These are phyloP conservation scores for Podila epicladia DNA, from an alignment of 192 early-diverging fungal species.

Conservation along the genomic window DNA sequence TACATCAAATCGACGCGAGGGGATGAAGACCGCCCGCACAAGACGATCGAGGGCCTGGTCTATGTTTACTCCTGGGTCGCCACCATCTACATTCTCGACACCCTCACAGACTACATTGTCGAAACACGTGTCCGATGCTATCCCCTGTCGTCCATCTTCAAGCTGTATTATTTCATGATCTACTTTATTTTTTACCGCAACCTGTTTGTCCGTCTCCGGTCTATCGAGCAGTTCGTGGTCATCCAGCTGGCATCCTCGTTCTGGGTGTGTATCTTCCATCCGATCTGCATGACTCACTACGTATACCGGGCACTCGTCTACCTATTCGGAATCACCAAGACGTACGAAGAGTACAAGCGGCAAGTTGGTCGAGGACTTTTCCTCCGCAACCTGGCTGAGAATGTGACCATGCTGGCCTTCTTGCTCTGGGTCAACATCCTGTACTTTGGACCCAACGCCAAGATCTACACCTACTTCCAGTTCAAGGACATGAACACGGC, in stretches of 20 bases:
- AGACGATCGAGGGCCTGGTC: slow-evolving; percentile 65
- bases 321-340: slow-evolving; percentile 65
- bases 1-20: slow-evolving; percentile 57
- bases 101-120: slow-evolving; percentile 73
- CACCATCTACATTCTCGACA: slow-evolving; percentile 74
- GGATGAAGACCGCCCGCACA: slow-evolving; percentile 54
- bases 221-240: slow-evolving; percentile 69
- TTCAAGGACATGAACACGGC: slow-evolving; percentile 63
- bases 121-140: slow-evolving; percentile 70
- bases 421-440: slow-evolving; percentile 75
- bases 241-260: slow-evolving; percentile 76
- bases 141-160: slow-evolving; percentile 74
- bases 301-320: slow-evolving; percentile 62
- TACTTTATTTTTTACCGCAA: slow-evolving; percentile 87
- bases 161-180: slow-evolving; percentile 82
- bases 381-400: slow-evolving; percentile 79
- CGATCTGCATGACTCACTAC: slow-evolving; percentile 70
- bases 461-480: slow-evolving; percentile 75
- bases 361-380: slow-evolving; percentile 77
- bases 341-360: slow-evolving; percentile 73
- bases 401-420: slow-evolving; percentile 81
- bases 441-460: slow-evolving; percentile 74
- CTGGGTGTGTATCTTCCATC: slow-evolving; percentile 81
- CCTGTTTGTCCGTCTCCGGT: slow-evolving; percentile 76
- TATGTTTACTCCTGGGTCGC: slow-evolving; percentile 82